These are phyloP conservation scores for Pyrenochaeta sp. DNA, from an alignment of 2,329 filamentous ascomycete genomes.

Conservation along the genomic window DNA sequence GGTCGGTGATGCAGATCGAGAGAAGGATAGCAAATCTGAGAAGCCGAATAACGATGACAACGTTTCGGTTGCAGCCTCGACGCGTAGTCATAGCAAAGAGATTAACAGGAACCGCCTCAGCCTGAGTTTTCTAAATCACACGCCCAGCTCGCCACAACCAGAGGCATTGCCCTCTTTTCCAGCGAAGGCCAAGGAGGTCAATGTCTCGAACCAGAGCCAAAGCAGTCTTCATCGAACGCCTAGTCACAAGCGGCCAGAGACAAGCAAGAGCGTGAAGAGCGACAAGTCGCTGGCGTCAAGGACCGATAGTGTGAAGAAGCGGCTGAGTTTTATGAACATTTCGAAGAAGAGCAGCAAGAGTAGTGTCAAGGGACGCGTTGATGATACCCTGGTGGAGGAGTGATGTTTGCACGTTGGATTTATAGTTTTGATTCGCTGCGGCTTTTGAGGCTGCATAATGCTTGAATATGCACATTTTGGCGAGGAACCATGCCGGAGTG, in stretches of 20 bases:
- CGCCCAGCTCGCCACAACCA: constrained; percentile 35
- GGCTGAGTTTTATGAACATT: constrained; percentile 79
- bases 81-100: constrained; percentile 47
- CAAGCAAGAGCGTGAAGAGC: constrained; percentile 51
- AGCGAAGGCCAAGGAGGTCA: constrained; percentile 18
- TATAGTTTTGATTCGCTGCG: constrained; percentile 8
- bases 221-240: constrained; percentile 23
- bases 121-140: constrained; percentile 37
- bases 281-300: constrained; percentile 56
- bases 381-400: constrained; percentile 46
- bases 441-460: constrained; percentile 17
- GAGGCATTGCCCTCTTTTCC: constrained; percentile 40
- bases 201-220: constrained; percentile 24
- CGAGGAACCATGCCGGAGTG: background rate
- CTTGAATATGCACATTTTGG: background rate
- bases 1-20: constrained; percentile 30
- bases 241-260: constrained; percentile 34
- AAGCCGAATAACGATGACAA: constrained; percentile 30
- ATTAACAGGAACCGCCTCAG: constrained; percentile 35
- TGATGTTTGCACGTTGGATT: constrained; percentile 14
- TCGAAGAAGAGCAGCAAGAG: constrained; percentile 72
- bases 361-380: constrained; percentile 48
- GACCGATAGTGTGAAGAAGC: constrained; percentile 71
- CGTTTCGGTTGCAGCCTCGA: constrained; percentile 30
- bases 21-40: constrained; percentile 22